A percentile compares a stretch with the other conserved stretches of the same genome.
Conservation (phyloP, 352 stramenopile genomes). For the Aphanomyces stellatus region DNA sequence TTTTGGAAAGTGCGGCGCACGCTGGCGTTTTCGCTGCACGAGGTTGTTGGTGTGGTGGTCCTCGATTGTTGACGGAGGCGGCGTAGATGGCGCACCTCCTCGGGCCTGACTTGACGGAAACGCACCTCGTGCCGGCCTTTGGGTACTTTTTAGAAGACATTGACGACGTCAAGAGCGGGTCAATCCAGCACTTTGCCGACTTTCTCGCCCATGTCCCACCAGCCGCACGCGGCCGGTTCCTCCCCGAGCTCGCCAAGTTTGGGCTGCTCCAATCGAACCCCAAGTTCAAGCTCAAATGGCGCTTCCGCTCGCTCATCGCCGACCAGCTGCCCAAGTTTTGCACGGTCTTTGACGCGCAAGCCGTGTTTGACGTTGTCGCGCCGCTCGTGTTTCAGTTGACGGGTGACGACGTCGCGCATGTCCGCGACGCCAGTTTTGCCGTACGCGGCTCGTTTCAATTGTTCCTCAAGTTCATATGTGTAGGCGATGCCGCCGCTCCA, state of each 20-base stretch:
- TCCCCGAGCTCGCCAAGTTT: slow-evolving; percentile 65
- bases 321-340: slow-evolving; percentile 65
- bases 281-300: slow-evolving; percentile 72
- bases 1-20: slow-evolving; percentile 88
- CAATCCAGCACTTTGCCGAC: slow-evolving; percentile 76
- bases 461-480: neutral
- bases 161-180: slow-evolving; percentile 71
- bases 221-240: slow-evolving; percentile 64
- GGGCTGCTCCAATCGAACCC: slow-evolving; percentile 30
- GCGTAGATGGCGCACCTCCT: slow-evolving; percentile 53
- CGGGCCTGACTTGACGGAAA: slow-evolving; percentile 67
- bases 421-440: slow-evolving; percentile 62
- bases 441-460: slow-evolving; percentile 19
- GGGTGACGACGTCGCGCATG: slow-evolving; percentile 62
- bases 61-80: neutral
- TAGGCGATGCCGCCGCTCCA: slow-evolving; percentile 62
- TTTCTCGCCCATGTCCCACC: slow-evolving; percentile 71
- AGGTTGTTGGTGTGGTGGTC: slow-evolving; percentile 26
- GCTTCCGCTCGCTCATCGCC: slow-evolving; percentile 67
- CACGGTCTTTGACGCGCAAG: slow-evolving; percentile 50
- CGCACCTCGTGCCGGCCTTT: slow-evolving; percentile 70
- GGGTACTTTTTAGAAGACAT: slow-evolving; percentile 78
- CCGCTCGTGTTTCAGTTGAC: slow-evolving; percentile 66
- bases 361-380: slow-evolving; percentile 68
- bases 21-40: slow-evolving; percentile 89